Base-by-base conservation (phyloP, 345 rosid species). In the Durio zibethinus region DNA sequence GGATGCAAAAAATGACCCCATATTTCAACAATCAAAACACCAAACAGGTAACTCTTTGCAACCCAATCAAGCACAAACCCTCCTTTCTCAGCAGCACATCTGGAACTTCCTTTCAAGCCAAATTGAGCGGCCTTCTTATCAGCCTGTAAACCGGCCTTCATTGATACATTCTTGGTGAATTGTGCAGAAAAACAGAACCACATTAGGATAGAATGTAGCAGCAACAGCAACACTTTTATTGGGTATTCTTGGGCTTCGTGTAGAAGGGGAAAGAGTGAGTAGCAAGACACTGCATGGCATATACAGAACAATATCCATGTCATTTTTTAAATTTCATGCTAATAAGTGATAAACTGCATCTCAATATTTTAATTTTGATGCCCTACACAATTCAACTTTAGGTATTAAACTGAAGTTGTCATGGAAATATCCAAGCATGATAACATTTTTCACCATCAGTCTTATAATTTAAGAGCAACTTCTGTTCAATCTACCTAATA, bases 191-290 rank as follows among this genome's bases (percentile, higher is more conserved):
- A 91, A 38, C 87, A 76, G 4, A 83, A 81, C 90, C 90, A 88
- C 82, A 84, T 84, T 2, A 89, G 78, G 70, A 86, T 65, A 74
- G 90, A 80, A 67, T 90, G 91, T 38, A 89, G 43, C 29, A 93
- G 76, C 85, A 96, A 70, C 79, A 96, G 12, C 50, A 90, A 61
- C 66, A 92, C 94, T 82, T 96, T 96, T 68, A 93, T 87, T n/a
- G 92, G 91, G 72, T 93, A 93, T 77, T 96, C 99, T 78, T 82
- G 98, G 59, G 88, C 87, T 82, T 90, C 92, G 0, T 83, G 87
- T 78, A 93, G 89, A 69, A 93, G 98, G 7, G 98, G 98, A 73
- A 93, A 91, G 25, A 96, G 84, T 3, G 98, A 96, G 80, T 92
- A 93, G 83, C 91, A 89, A 65, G 91, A 92, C 61, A 86, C 98